A percentile compares a stretch with the other conserved stretches of the same genome.
These are phyloP conservation scores for Musa schizocarpa DNA, from an alignment of 176 grass and related monocot species.

Conservation along the genomic window DNA sequence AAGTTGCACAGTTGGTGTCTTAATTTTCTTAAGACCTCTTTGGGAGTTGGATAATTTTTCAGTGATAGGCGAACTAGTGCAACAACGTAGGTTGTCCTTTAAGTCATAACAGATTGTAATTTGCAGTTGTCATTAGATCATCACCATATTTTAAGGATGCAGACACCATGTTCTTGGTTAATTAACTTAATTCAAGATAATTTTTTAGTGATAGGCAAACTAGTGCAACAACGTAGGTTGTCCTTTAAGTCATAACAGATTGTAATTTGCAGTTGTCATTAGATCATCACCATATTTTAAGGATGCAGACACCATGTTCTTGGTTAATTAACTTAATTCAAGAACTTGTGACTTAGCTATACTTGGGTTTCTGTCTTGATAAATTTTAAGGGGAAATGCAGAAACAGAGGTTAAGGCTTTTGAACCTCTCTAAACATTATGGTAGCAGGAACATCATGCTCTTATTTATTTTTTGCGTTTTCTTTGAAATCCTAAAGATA, in stretches of 20 bases:
- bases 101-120: background rate
- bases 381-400: background rate
- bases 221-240: background rate
- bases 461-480: no score
- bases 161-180: background rate
- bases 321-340: background rate
- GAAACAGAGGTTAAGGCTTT: background rate
- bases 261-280: no score
- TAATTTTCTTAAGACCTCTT: background rate
- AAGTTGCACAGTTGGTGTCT: conserved; percentile 1
- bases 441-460: no score
- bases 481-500: no score
- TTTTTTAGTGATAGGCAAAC: background rate
- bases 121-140: no score
- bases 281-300: background rate
- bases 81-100: background rate
- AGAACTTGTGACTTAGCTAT: no score
- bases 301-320: background rate
- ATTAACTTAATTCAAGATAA: background rate
- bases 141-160: background rate
- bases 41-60: background rate
- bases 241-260: background rate
- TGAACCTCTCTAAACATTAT: no score
- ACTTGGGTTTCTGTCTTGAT: no score
- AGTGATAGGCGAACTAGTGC: background rate